Base-by-base conservation (phyloP, 352 stramenopile species). In the Blastocystis sp. region DNA sequence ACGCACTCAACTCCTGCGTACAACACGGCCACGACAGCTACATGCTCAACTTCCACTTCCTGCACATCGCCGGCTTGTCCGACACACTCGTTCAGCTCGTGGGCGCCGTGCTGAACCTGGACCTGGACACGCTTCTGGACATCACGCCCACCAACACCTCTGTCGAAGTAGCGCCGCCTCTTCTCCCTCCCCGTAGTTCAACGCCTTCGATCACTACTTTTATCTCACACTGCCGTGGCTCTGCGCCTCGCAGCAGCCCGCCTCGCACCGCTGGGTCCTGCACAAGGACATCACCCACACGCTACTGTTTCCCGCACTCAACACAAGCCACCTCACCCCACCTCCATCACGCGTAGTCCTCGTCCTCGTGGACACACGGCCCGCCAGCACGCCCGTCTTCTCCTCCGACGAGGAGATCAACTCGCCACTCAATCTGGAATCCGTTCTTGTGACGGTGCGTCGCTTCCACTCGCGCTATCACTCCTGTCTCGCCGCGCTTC, bases 91-190 rank as follows among this genome's bases (percentile, higher is more conserved):
- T 84, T 2, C 74, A 84, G 56, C 48, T 67, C 5, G 11, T 84
- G 2, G 74, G 74, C 34, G 74, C 74, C 17, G 74, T 84, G 53
- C 67, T 84, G 74, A 84, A 45, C 52, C 34, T 84, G 21, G 74
- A 84, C 56, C 48, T 69, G 2, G 74, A 84, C 61, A 84, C 74
- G 23, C 65, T 84, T 67, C 74, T 84, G 2, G 52, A 84, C 48
- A 84, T 84, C 21, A 38, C 48, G 23, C 74, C 52, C 19, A 62
- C 65, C 40, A 84, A 19, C 23, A 53, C 52, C n/a, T 34, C 21
- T 19, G 17, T 64, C 21, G 74, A 84, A 10, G 61, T 43, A 48
- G 9, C 14, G 23, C 48, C 45, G 14, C 23, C 23, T 84, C 9
- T 38, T 52, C 66, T 11, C 23, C 40, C 34, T 74, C 41, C 1